Evolutionary conservation across 2,329 filamentous ascomycete genomes (phyloP).

Genomic region (Seiridium unicorne): DNA sequence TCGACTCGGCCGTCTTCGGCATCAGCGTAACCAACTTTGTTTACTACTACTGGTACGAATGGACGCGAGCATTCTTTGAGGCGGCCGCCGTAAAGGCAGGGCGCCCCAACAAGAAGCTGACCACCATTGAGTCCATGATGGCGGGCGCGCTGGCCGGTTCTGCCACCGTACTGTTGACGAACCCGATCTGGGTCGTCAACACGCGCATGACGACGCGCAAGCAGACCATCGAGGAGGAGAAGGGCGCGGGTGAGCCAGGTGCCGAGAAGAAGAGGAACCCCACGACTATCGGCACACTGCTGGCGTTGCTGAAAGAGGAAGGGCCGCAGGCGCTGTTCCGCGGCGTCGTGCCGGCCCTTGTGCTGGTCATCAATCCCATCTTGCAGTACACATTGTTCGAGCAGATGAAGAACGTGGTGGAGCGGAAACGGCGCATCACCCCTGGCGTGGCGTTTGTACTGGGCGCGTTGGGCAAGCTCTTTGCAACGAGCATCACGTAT

Average conservation of each 20-base stretch:
- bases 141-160: constrained; percentile 91
- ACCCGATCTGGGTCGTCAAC: constrained; percentile 99
- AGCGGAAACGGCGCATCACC: constrained; percentile 72
- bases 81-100: constrained; percentile 71
- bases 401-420: constrained; percentile 89
- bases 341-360: constrained; percentile 86
- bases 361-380: constrained; percentile 97
- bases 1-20: constrained; percentile 92
- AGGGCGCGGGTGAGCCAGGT: constrained; percentile 39
- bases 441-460: constrained; percentile 87
- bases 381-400: constrained; percentile 98
- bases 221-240: constrained; percentile 37
- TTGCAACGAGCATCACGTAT: constrained; percentile 92
- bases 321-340: constrained; percentile 84
- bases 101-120: constrained; percentile 76
- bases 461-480: constrained; percentile 89
- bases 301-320: constrained; percentile 79
- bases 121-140: constrained; percentile 90
- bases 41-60: constrained; percentile 99
- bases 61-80: constrained; percentile 86
- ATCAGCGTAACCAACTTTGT: constrained; percentile 99
- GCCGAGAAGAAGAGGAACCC: constrained; percentile 46
- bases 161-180: constrained; percentile 92
- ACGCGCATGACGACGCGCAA: constrained; percentile 94
- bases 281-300: constrained; percentile 77